Percentiles rank a stretch among this genome's conserved stretches.
Evolutionary conservation across 2,329 filamentous ascomycete species (phyloP).

Genomic region (Amylocarpus encephaloides): DNA sequence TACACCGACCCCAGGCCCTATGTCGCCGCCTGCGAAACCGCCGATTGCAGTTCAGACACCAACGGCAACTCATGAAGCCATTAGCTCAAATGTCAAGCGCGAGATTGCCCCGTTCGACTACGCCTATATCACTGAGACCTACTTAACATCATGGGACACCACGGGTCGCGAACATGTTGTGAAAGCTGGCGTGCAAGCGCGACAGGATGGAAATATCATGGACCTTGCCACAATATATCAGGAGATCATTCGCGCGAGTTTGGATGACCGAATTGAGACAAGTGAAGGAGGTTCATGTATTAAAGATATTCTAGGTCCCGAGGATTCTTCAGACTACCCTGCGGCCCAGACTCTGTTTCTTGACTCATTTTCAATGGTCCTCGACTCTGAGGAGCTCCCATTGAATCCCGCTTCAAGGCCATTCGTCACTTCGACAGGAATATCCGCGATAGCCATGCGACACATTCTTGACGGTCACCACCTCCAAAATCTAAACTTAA

Average conservation of each 20-base stretch:
- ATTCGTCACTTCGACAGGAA: conserved; percentile 65
- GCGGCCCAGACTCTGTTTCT: conserved; percentile 68
- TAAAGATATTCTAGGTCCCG: conserved; percentile 63
- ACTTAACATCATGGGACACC: conserved; percentile 60
- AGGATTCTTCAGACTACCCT: conserved; percentile 46
- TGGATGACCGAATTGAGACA: conserved; percentile 62
- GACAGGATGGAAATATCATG: conserved; percentile 60
- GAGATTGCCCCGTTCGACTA: conserved; percentile 54
- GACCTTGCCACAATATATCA: conserved; percentile 71
- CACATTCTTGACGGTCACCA: conserved; percentile 74
- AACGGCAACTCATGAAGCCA: conserved; percentile 21
- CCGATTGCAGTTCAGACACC: conserved; percentile 28
- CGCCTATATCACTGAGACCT: conserved; percentile 66
- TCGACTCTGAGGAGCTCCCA: conserved; percentile 58
- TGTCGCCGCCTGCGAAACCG: conserved; percentile 30
- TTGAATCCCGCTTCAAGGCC: conserved; percentile 50
- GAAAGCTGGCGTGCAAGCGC: conserved; percentile 56
- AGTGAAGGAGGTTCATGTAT: conserved; percentile 65
- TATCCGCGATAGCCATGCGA: conserved; percentile 68
- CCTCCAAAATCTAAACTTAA: conserved; percentile 69
- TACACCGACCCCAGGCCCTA: conserved; percentile 30
- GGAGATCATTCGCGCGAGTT: conserved; percentile 71
- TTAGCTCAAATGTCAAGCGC: conserved; percentile 28
- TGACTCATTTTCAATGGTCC: conserved; percentile 73
- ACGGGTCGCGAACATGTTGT: conserved; percentile 62